These are phyloP conservation scores for Pelargonium citronellum DNA, from an alignment of 441 rosid species.

Conservation along the genomic window DNA sequence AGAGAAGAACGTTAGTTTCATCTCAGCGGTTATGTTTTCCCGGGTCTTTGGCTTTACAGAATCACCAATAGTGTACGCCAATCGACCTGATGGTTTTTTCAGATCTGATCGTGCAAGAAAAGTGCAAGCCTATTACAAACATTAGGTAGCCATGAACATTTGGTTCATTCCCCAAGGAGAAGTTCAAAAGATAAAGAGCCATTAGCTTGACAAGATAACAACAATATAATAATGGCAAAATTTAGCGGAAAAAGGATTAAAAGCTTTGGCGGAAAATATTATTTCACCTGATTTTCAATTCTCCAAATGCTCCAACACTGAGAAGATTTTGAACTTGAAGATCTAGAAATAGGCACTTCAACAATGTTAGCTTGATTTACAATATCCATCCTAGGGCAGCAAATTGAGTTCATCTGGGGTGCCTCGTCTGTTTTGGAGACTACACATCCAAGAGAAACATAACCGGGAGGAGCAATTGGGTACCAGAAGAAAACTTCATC, in stretches of 20 bases:
- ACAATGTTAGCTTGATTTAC: conserved; percentile 75
- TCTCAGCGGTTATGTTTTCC: conserved; percentile 81
- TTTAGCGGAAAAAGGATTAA: not conserved
- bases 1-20: conserved; percentile 80
- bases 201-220: conserved; percentile 14
- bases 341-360: conserved; percentile 76
- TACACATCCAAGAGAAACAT: conserved; percentile 89
- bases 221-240: not conserved
- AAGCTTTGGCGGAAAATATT: conserved; percentile 15
- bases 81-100: conserved; percentile 72
- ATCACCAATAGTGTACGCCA: conserved; percentile 85
- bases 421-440: conserved; percentile 73
- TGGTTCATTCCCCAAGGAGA: conserved; percentile 14
- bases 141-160: conserved; percentile 22
- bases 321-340: conserved; percentile 65
- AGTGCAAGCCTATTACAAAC: conserved; percentile 76
- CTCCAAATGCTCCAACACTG: conserved; percentile 98
- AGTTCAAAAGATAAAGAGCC: conserved; percentile 15
- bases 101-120: conserved; percentile 90
- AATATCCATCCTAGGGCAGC: conserved; percentile 96
- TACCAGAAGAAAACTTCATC: conserved; percentile 96
- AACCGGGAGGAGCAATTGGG: conserved; percentile 97
- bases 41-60: conserved; percentile 79
- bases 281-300: conserved; percentile 89
- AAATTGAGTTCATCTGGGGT: conserved; percentile 54